Percentiles rank a stretch among this genome's conserved stretches.
phyloP scores from a whole-genome alignment of 352 stramenopile species.

The Stramenopiles sp. region DNA sequence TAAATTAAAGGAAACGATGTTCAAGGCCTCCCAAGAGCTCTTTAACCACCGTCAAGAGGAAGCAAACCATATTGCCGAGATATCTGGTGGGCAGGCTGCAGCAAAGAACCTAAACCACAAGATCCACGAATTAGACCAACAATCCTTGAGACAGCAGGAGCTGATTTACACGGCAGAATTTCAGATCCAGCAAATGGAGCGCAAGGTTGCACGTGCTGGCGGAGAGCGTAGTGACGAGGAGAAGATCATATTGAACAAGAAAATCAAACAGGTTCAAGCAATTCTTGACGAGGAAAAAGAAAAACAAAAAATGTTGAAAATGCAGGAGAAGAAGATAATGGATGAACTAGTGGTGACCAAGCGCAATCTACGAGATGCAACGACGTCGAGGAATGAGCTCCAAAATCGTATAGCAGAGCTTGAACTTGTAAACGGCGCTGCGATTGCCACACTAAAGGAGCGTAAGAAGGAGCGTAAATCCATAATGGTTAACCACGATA shows the following conservation, averaged over 20 bases:
- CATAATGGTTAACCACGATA: constrained; percentile 68
- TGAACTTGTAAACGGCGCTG: constrained; percentile 66
- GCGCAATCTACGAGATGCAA: constrained; percentile 45
- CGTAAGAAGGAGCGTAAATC: constrained; percentile 54
- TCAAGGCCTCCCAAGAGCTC: constrained; percentile 64
- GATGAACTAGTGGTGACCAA: constrained; percentile 58
- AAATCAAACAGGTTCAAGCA: constrained; percentile 65
- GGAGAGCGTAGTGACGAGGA: constrained; percentile 78
- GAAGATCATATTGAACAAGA: constrained; percentile 63
- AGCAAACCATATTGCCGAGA: constrained; percentile 60
- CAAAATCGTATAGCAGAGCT: constrained; percentile 56
- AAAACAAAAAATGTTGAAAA: constrained; percentile 57
- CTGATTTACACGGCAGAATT: constrained; percentile 87
- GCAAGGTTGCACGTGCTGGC: constrained; percentile 69
- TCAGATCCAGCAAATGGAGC: constrained; percentile 86
- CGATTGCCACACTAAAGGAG: constrained; percentile 51
- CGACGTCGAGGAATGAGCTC: constrained; percentile 50
- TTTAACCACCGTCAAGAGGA: constrained; percentile 62
- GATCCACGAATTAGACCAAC: constrained; percentile 63
- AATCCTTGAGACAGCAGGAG: constrained; percentile 68
- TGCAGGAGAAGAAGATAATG: constrained; percentile 72
- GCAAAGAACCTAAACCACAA: constrained; percentile 65
- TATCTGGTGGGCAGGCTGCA: constrained; percentile 61
- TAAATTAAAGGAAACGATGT: constrained; percentile 72
- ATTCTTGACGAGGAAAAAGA: constrained; percentile 61